phyloP scores from a whole-genome alignment of 2,329 filamentous ascomycete species.

The Fusarium tjaetaba region DNA sequence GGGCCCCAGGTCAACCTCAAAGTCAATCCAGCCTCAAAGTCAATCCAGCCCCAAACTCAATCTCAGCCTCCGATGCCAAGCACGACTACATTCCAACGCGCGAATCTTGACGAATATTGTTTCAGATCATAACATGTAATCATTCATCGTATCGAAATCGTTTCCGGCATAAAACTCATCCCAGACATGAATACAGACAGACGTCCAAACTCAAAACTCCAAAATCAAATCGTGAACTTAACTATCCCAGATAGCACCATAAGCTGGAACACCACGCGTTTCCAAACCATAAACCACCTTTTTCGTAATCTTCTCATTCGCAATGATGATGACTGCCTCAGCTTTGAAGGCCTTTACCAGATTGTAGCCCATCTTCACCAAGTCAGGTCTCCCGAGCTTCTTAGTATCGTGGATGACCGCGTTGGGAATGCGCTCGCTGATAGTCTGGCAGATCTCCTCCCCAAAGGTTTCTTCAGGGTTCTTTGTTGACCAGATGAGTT shows the following conservation, averaged over 20 bases:
- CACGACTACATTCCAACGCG: slow-evolving; percentile 2
- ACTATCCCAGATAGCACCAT: slow-evolving; percentile 77
- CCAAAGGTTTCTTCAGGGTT: slow-evolving; percentile 72
- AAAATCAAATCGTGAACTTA: slow-evolving; percentile 21
- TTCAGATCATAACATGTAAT: slow-evolving; percentile 9
- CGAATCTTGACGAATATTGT: not conserved
- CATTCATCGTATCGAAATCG: slow-evolving; percentile 12
- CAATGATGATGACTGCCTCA: slow-evolving; percentile 79
- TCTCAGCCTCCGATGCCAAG: slow-evolving; percentile 7
- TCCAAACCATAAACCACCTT: slow-evolving; percentile 76
- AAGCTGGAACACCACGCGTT: slow-evolving; percentile 71
- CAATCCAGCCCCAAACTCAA: slow-evolving; percentile 9
- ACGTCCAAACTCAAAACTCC: not conserved
- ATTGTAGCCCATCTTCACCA: slow-evolving; percentile 61
- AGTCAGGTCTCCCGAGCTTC: slow-evolving; percentile 66
- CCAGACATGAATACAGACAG: not conserved
- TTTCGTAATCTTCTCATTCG: slow-evolving; percentile 73
- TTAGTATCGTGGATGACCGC: slow-evolving; percentile 76
- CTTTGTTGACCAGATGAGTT: slow-evolving; percentile 76
- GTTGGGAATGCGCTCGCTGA: slow-evolving; percentile 66
- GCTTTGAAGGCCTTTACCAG: slow-evolving; percentile 64
- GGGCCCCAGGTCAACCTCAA: not conserved
- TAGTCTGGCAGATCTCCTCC: slow-evolving; percentile 61
- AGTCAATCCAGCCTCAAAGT: slow-evolving; percentile 4
- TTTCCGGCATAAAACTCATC: not conserved